These are phyloP conservation scores for Ophiosphaerella herpotricha DNA, from an alignment of 2,329 filamentous ascomycete genomes.

Conservation along the genomic window DNA sequence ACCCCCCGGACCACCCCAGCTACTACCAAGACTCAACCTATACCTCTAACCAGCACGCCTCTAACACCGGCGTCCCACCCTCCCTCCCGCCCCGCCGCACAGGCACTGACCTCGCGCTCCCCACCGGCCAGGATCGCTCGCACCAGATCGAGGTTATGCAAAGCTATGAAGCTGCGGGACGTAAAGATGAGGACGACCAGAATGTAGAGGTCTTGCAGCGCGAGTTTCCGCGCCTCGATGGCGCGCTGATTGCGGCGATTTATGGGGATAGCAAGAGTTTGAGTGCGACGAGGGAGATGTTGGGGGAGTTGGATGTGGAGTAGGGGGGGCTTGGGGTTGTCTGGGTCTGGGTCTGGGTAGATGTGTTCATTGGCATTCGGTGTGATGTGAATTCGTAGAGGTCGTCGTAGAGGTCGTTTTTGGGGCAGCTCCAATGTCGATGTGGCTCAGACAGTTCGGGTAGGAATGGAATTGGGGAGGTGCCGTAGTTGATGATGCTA, in stretches of 20 bases:
- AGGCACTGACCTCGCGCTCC: slow-evolving; percentile 46
- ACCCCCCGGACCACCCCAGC: not conserved
- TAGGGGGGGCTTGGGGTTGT: not conserved
- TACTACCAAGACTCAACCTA: not conserved
- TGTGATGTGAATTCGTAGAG: too few species aligned
- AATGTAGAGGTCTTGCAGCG: slow-evolving; percentile 49
- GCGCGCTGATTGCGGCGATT: slow-evolving; percentile 52
- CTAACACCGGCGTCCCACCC: slow-evolving; percentile 20
- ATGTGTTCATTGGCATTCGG: too few species aligned
- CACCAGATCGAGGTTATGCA: slow-evolving; percentile 52
- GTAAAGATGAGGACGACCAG: slow-evolving; percentile 46
- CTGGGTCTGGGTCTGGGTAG: too few species aligned
- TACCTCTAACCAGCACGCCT: slow-evolving; percentile 3
- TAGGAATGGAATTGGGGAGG: too few species aligned
- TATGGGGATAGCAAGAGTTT: slow-evolving; percentile 50
- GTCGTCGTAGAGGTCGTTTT: too few species aligned
- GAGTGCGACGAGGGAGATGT: slow-evolving; percentile 51
- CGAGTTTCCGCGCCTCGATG: slow-evolving; percentile 53
- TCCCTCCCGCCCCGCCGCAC: slow-evolving; percentile 35
- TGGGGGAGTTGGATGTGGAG: slow-evolving; percentile 43
- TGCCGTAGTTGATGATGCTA: too few species aligned
- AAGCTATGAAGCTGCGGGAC: slow-evolving; percentile 41
- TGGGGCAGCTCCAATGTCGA: too few species aligned
- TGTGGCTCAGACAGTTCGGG: too few species aligned
- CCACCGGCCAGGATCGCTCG: slow-evolving; percentile 46